Conservation (phyloP, 371 early-diverging fungal genomes). For the Mortierella sp. region DNA sequence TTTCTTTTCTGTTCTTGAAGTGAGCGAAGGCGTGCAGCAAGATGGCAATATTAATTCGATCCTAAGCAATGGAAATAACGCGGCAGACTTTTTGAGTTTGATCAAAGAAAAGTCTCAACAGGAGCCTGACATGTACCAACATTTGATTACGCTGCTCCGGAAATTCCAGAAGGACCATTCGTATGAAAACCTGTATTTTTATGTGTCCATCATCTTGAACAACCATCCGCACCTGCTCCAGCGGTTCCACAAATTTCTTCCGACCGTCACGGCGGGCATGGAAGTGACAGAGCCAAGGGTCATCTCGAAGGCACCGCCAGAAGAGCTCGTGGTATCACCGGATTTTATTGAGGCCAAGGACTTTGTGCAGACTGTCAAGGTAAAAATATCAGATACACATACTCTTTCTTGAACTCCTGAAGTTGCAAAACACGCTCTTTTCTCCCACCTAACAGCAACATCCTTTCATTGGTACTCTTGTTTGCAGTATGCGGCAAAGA, state of each 20-base stretch:
- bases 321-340: constrained; percentile 47
- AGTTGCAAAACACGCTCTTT: no score
- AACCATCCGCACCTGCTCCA: constrained; percentile 52
- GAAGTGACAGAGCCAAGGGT: constrained; percentile 46
- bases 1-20: background rate
- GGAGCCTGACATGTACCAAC: constrained; percentile 55
- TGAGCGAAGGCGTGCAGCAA: constrained; percentile 1
- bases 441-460: no score
- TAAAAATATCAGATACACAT: background rate
- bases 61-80: constrained; percentile 28
- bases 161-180: constrained; percentile 53
- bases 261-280: constrained; percentile 19
- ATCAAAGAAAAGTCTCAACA: constrained; percentile 51
- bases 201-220: constrained; percentile 49
- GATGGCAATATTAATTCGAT: constrained; percentile 13
- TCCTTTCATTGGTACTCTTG: background rate
- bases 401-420: background rate
- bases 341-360: constrained; percentile 55
- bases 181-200: constrained; percentile 45
- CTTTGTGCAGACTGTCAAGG: constrained; percentile 54
- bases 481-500: constrained; percentile 38
- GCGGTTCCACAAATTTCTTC: constrained; percentile 49
- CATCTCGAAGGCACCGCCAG: constrained; percentile 55
- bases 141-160: constrained; percentile 47
- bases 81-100: constrained; percentile 46